Evolutionary conservation across 2,329 filamentous ascomycete species (phyloP).

Genomic region (Ceratocystis destructans): DNA sequence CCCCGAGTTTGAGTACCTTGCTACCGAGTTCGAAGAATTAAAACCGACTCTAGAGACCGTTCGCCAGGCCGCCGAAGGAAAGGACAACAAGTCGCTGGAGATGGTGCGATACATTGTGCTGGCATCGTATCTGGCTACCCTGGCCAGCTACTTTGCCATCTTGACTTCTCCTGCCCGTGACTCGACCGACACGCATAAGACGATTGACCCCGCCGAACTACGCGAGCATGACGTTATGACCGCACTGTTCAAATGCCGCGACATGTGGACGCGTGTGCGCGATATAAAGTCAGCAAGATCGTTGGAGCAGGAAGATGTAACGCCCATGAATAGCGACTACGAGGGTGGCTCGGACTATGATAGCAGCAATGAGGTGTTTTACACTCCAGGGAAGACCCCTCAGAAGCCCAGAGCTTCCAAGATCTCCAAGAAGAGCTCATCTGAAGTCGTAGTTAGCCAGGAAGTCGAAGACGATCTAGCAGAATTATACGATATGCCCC

Average conservation of each 20-base stretch:
- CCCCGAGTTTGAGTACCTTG: slow-evolving; percentile 79
- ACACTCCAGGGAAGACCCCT: slow-evolving; percentile 21
- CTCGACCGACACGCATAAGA: slow-evolving; percentile 37
- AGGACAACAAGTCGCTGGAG: slow-evolving; percentile 39
- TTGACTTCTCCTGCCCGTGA: slow-evolving; percentile 66
- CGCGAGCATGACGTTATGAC: slow-evolving; percentile 88
- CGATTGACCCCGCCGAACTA: slow-evolving; percentile 63
- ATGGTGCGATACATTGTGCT: slow-evolving; percentile 66
- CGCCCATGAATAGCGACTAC: slow-evolving; percentile 27
- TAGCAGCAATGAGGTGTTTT: slow-evolving; percentile 22
- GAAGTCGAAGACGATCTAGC: slow-evolving; percentile 57
- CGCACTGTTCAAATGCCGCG: slow-evolving; percentile 62
- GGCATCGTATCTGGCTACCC: slow-evolving; percentile 69
- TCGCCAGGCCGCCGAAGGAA: slow-evolving; percentile 42
- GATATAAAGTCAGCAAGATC: slow-evolving; percentile 40
- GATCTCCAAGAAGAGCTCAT: slow-evolving; percentile 30
- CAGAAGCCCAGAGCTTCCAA: slow-evolving; percentile 25
- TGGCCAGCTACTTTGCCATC: slow-evolving; percentile 90
- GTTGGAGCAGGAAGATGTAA: slow-evolving; percentile 16
- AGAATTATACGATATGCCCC: slow-evolving; percentile 50
- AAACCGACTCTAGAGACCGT: slow-evolving; percentile 50
- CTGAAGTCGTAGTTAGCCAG: slow-evolving; percentile 38
- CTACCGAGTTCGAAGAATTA: slow-evolving; percentile 63
- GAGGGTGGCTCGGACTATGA: slow-evolving; percentile 25
- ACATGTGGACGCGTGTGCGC: slow-evolving; percentile 66